These are phyloP conservation scores for Psilocybe azurescens DNA, from an alignment of 768 basidiomycete species.

Conservation along the genomic window DNA sequence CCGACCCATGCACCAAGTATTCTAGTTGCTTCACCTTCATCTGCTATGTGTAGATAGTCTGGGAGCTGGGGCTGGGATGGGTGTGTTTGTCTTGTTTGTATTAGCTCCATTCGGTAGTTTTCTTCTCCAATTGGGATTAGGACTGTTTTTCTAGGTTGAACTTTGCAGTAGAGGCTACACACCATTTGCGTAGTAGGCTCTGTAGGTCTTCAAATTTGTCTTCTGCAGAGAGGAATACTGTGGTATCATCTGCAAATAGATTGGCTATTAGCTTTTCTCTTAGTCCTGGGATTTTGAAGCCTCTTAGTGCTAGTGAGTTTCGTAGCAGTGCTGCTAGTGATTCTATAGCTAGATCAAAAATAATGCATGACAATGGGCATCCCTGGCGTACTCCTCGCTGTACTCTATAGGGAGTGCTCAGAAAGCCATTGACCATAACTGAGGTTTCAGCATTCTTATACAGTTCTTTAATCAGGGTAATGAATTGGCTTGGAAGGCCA, in stretches of 20 bases:
- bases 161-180: conserved; percentile 40
- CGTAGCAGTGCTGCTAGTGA: conserved; percentile 37
- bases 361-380: conserved; percentile 41
- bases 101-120: conserved; percentile 20
- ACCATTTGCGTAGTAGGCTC: conserved; percentile 41
- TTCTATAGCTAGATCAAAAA: conserved; percentile 46
- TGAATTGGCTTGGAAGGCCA: conserved; percentile 29
- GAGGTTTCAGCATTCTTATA: conserved; percentile 33
- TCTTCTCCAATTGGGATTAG: conserved; percentile 38
- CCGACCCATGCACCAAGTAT: conserved; percentile 40
- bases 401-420: conserved; percentile 31
- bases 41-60: conserved; percentile 30
- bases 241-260: conserved; percentile 48
- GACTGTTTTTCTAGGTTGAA: conserved; percentile 50
- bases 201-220: conserved; percentile 32
- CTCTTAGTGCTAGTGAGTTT: conserved; percentile 28
- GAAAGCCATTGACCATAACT: conserved; percentile 38
- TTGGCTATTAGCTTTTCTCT: conserved; percentile 28
- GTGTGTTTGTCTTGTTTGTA: conserved; percentile 10
- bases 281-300: conserved; percentile 23
- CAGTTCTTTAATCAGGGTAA: conserved; percentile 28
- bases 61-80: conserved; percentile 15
- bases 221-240: conserved; percentile 31
- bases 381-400: conserved; percentile 39
- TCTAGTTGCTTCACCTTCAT: conserved; percentile 33